Base-by-base conservation (phyloP, 2,329 filamentous ascomycete genomes). In the Aspergillus sp. region DNA sequence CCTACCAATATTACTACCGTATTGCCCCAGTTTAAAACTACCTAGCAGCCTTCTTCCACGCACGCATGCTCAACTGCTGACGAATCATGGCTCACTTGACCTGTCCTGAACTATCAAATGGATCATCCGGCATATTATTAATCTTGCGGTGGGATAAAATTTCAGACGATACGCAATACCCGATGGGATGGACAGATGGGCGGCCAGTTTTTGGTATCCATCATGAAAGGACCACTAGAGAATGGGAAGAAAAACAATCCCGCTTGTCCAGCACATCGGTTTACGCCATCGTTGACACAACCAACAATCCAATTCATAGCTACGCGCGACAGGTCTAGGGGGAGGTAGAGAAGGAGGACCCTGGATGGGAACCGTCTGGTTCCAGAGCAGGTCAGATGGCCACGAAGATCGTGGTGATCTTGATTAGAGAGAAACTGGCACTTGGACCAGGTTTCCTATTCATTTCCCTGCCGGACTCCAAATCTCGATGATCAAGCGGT, bases 401-500 rank as follows among this genome's bases (percentile, higher is more conserved):
- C 39, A 45, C 42, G 59, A 55, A 60, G 59, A 63, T 63, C 60
- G 54, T 55, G 62, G 32, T 62, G 58, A 61, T 61, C 55, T 54
- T 57, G 55, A 55, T 60, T 52, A 60, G 58, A 42, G 39, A 11
- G 52, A 57, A 59, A 52, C 52, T 55, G 46, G 22, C 16, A 46
- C 31, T 49, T 49, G 45, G 45, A 12, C 18, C 45, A 47, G 18
- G 18, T 47, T 45, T n/a, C 14, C 36, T 32, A 18, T 26, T 31
- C 11, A 50, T 29, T 29, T 45, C 22, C n/a, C 20, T 32, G 14
- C 6, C 47, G 11, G n/a, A 20, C 22, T 47, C 18, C 18, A 29
- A n/a, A n/a, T 51, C 14, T 31, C 29, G 18, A 29, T 51, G 9
- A 51, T 29, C n/a, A 4, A 29, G 24, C 24, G 18, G 5, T 16